Evolutionary conservation across 2,329 filamentous ascomycete species (phyloP).

Genomic region (Rasamsonia emersonii): DNA sequence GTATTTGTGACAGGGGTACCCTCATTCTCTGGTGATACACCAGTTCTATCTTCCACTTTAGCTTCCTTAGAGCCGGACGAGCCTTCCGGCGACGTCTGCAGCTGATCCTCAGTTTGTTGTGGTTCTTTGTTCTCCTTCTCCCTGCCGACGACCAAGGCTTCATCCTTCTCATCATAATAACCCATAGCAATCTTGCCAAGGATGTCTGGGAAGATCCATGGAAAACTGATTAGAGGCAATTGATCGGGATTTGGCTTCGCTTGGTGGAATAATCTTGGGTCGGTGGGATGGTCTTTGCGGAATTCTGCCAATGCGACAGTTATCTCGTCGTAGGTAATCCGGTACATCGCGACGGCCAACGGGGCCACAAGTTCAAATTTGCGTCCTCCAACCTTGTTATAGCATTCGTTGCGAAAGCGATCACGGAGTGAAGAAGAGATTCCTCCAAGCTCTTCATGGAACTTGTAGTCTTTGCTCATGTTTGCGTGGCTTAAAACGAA

Average conservation of each 20-base stretch:
- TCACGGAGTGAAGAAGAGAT: conserved; percentile 59
- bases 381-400: conserved; percentile 53
- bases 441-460: conserved; percentile 70
- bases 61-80: too few species aligned
- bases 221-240: conserved; percentile 85
- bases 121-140: conserved; percentile 3
- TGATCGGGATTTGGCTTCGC: conserved; percentile 17
- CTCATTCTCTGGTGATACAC: conserved; percentile 1
- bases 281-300: conserved; percentile 15
- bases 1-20: too few species aligned
- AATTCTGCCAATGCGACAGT: conserved; percentile 49
- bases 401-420: conserved; percentile 59
- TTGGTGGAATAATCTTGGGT: conserved; percentile 9
- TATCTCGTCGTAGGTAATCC: conserved; percentile 65
- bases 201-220: conserved; percentile 76
- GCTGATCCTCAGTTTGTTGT: background rate
- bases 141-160: conserved; percentile 1
- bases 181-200: conserved; percentile 59
- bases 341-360: conserved; percentile 83
- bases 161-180: conserved; percentile 19
- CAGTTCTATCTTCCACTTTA: conserved; percentile 1
- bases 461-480: conserved; percentile 70
- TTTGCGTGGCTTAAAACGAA: conserved; percentile 71
- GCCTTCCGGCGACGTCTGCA: too few species aligned
- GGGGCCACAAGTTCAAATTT: conserved; percentile 54